A percentile compares a stretch with the other conserved stretches of the same genome.
These are phyloP conservation scores for Penicillium sp. DNA, from an alignment of 2,329 filamentous ascomycete species.

Conservation along the genomic window DNA sequence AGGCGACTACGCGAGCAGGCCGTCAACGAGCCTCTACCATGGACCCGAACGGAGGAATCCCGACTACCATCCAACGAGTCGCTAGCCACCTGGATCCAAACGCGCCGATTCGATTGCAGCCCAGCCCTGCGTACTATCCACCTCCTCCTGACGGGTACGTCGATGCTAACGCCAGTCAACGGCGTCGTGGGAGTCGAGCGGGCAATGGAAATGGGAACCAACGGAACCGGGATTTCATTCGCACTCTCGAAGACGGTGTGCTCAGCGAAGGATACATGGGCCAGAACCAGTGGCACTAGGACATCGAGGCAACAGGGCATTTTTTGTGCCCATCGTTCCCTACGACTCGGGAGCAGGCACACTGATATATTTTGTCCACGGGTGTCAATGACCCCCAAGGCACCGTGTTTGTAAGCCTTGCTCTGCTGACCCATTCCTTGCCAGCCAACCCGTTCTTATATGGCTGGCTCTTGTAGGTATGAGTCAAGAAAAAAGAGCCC, in stretches of 20 bases:
- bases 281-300: slow-evolving; percentile 69
- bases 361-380: slow-evolving; percentile 4
- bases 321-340: neutral
- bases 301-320: neutral
- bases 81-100: slow-evolving; percentile 94
- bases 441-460: neutral
- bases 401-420: slow-evolving; percentile 1
- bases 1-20: slow-evolving; percentile 72
- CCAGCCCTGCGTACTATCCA: slow-evolving; percentile 95
- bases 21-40: slow-evolving; percentile 92
- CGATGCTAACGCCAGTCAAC: slow-evolving; percentile 64
- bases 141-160: slow-evolving; percentile 81
- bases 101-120: slow-evolving; percentile 88
- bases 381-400: neutral
- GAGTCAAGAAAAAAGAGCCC: neutral
- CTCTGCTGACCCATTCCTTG: slow-evolving; percentile 2
- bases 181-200: slow-evolving; percentile 73
- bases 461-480: slow-evolving; percentile 5
- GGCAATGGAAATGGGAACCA: slow-evolving; percentile 49
- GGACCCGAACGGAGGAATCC: slow-evolving; percentile 92
- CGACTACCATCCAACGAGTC: slow-evolving; percentile 86
- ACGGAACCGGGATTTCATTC: slow-evolving; percentile 81
- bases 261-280: slow-evolving; percentile 88
- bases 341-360: neutral
- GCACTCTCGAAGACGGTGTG: slow-evolving; percentile 90